These are phyloP conservation scores for Amanita fuliginea DNA, from an alignment of 768 basidiomycete genomes.

Conservation along the genomic window DNA sequence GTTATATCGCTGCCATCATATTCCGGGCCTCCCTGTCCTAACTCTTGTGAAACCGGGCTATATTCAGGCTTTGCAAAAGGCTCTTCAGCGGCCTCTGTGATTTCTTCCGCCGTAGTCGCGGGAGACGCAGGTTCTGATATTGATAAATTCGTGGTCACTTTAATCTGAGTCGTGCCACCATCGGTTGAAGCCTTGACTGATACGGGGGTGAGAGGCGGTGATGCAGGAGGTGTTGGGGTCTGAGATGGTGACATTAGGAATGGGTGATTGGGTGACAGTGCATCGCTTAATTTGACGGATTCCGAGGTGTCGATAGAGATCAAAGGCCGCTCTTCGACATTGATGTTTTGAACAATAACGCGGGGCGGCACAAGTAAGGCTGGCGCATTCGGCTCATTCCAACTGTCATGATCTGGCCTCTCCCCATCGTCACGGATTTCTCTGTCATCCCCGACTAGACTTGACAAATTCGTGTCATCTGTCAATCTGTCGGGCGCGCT, in stretches of 20 bases:
- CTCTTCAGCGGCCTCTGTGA: too few species aligned
- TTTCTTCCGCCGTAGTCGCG: not conserved
- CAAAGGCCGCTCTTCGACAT: not conserved
- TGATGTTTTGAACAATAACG: not conserved
- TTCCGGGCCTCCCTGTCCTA: not conserved
- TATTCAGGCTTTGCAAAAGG: too few species aligned
- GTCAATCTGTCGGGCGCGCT: not conserved
- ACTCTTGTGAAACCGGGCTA: not conserved
- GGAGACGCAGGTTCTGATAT: not conserved
- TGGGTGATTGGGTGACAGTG: not conserved
- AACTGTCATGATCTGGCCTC: not conserved
- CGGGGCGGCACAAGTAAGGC: not conserved
- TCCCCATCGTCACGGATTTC: not conserved
- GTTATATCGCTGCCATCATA: not conserved
- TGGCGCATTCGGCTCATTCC: not conserved
- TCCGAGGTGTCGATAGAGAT: not conserved
- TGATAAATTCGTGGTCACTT: not conserved
- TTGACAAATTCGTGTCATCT: not conserved
- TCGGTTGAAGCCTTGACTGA: constrained; percentile 1
- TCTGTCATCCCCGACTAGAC: not conserved
- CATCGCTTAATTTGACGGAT: not conserved
- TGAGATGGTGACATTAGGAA: constrained; percentile 14
- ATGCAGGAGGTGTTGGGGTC: constrained; percentile 34
- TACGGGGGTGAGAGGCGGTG: constrained; percentile 19
- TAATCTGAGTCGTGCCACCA: constrained; percentile 1